Evolutionary conservation across 192 early-diverging fungal genomes (phyloP), one percentile per base, ranked within the genome.

Genomic region (Coemansia sp.): DNA sequence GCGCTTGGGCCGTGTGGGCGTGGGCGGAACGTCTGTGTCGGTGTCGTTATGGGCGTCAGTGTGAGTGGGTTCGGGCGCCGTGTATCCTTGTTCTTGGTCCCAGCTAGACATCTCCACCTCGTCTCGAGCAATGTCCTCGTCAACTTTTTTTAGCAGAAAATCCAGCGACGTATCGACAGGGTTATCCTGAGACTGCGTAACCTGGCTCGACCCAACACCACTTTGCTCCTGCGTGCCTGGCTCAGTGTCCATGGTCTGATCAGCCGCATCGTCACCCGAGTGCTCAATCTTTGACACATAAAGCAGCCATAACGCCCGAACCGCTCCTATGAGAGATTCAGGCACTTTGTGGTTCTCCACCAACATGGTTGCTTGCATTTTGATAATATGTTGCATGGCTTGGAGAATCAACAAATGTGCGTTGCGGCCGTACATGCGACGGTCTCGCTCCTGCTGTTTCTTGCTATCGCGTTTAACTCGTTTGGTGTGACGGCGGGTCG

Each of bases 101-200:
- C 69, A 63, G 38, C 48, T 62, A 14, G 52, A n/a, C 57, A 80
- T 65, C 38, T 80, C 78, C 37, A 58, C 47, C 50, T 68, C 64
- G 50, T 80, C 78, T 29, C 62, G n/a, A 15, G 62, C 71, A 38
- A 80, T 75, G 39, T 80, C 78, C 11, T 70, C 78, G 17, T 80
- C 77, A 7, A 80, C 53, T 48, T 52, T 61, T 47, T 60, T 56
- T 9, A 80, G 53, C 48, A 80, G 43, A 45, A 65, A 60, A 17
- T 74, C 69, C 15, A 80, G 56, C 25, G 78, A 80, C 43, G 67
- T 62, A 37, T 80, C 69, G 0, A 56, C 23, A 2, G 22, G 41
- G 19, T 39, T 43, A 11, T 57, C 41, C 19, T 58, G 53, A n/a
- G 64, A 21, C 56, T 62, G 65, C 25, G 66, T 58, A 22, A 5